phyloP scores from a whole-genome alignment of 768 basidiomycete genomes.

The Mycena maculata region DNA sequence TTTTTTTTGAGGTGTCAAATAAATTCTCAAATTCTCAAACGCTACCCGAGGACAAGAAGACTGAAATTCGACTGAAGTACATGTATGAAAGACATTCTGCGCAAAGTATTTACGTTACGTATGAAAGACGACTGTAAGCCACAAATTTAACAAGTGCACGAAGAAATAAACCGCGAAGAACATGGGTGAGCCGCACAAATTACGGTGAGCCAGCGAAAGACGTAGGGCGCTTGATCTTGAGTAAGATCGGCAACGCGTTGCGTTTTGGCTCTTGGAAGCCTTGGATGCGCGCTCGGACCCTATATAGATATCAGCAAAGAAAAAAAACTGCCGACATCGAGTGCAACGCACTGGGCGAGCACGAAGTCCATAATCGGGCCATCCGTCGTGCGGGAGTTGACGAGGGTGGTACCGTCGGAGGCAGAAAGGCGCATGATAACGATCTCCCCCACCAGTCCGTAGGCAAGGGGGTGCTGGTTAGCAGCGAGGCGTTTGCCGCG shows the following conservation, averaged over 20 bases:
- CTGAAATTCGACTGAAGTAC: neutral
- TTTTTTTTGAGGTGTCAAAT: neutral
- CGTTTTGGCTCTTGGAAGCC: conserved; percentile 8
- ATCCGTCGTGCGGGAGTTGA: conserved; percentile 3
- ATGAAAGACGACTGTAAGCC: neutral
- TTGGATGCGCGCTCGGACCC: conserved; percentile 3
- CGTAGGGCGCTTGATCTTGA: neutral
- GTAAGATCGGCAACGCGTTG: neutral
- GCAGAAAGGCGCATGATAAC: neutral
- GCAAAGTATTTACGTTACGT: no score
- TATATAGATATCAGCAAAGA: neutral
- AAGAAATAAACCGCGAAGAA: neutral
- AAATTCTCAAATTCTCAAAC: neutral
- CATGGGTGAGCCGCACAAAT: neutral
- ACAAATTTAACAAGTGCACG: neutral
- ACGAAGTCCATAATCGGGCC: conserved; percentile 1
- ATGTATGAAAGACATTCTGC: neutral
- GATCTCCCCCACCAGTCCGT: conserved; percentile 4
- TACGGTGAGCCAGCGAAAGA: conserved; percentile 1
- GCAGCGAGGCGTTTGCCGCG: neutral
- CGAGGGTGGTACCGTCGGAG: neutral
- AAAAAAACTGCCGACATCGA: neutral
- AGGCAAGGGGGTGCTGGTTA: neutral
- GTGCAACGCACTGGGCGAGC: neutral
- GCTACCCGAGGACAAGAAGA: neutral